Evolutionary conservation across 2,329 filamentous ascomycete genomes (phyloP).

Genomic region (Harringtonia aguacate): DNA sequence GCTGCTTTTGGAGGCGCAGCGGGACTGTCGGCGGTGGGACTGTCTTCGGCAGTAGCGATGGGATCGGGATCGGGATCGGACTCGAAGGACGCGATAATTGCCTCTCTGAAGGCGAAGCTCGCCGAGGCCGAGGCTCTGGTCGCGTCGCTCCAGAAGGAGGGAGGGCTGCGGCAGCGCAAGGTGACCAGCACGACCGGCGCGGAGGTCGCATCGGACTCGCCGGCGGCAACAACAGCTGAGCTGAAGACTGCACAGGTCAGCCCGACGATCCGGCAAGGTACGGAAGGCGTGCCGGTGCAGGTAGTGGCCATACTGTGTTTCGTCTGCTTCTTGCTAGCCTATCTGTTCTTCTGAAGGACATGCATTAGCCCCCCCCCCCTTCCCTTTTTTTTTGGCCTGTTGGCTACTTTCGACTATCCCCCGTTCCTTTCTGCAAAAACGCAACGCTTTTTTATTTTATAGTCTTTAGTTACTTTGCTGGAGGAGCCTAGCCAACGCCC

Average conservation of each 20-base stretch:
- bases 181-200: constrained; percentile 21
- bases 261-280: constrained; percentile 45
- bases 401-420: too few species aligned
- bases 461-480: too few species aligned
- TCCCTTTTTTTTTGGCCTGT: too few species aligned
- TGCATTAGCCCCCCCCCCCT: background rate
- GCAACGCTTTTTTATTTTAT: too few species aligned
- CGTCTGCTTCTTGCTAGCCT: constrained; percentile 85
- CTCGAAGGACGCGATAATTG: constrained; percentile 12
- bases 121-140: constrained; percentile 65
- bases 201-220: constrained; percentile 27
- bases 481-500: too few species aligned
- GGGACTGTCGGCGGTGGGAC: background rate
- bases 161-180: constrained; percentile 73
- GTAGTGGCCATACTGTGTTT: constrained; percentile 77
- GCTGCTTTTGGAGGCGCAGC: constrained; percentile 8
- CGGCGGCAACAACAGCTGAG: constrained; percentile 21
- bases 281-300: constrained; percentile 76
- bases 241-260: constrained; percentile 30
- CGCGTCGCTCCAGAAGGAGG: constrained; percentile 55
- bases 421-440: background rate
- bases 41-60: too few species aligned
- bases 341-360: constrained; percentile 75
- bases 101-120: constrained; percentile 19
- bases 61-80: too few species aligned